Percentiles rank a stretch among this genome's conserved stretches.
phyloP scores from a whole-genome alignment of 129 eudicot species.

The Centaurea solstitialis region DNA sequence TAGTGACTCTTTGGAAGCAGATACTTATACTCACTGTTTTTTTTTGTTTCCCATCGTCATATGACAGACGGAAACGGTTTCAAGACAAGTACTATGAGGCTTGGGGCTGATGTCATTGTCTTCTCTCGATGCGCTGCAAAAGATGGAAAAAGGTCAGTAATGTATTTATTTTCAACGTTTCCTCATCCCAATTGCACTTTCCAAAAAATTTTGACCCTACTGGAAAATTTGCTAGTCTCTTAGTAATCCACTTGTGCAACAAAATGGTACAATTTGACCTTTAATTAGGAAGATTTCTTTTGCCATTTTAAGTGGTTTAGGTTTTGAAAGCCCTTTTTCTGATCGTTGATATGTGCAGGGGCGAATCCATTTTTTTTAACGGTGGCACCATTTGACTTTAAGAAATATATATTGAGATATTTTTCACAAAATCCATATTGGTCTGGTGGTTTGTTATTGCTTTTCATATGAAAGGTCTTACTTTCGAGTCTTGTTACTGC shows the following conservation, averaged over 20 bases:
- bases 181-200: not conserved
- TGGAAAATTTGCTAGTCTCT: not conserved
- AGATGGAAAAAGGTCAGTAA: slow-evolving; percentile 61
- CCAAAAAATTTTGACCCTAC: not conserved
- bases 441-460: no score
- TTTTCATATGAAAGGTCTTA: no score
- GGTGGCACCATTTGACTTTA: no score
- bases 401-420: no score
- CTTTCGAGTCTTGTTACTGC: no score
- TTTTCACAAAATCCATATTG: no score
- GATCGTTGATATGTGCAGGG: not conserved
- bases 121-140: slow-evolving; percentile 69
- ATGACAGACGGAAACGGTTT: slow-evolving; percentile 92
- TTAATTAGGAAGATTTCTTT: not conserved
- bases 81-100: slow-evolving; percentile 99
- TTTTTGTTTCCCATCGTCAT: slow-evolving; percentile 6
- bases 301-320: not conserved
- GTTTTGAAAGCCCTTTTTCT: not conserved
- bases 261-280: not conserved
- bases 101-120: slow-evolving; percentile 97
- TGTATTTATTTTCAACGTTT: not conserved
- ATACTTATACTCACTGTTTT: not conserved
- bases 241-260: not conserved
- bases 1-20: not conserved
- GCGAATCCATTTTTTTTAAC: no score